Evolutionary conservation across 345 rosid species (phyloP).

Genomic region (Brassica cretica): DNA sequence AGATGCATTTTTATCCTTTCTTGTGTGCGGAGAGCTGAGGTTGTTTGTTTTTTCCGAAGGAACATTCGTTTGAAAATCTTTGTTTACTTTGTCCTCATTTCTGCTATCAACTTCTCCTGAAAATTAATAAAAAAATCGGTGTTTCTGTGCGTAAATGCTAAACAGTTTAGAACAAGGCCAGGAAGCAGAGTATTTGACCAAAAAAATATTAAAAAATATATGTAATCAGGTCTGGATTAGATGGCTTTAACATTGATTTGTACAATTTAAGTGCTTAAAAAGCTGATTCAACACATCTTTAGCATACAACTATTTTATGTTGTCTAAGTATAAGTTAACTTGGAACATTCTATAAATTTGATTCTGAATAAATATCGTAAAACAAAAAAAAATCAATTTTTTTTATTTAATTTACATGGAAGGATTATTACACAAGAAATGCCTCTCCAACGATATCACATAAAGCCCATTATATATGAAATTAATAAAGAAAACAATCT

Average conservation of each 20-base stretch:
- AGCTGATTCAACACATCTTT: neutral
- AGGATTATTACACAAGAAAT: neutral
- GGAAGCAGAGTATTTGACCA: neutral
- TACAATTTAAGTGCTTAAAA: neutral
- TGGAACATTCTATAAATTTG: neutral
- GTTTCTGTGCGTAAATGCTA: neutral
- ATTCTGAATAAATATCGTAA: neutral
- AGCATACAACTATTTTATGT: neutral
- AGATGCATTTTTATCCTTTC: no score
- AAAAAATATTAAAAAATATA: neutral
- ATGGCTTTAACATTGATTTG: neutral
- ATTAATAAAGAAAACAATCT: neutral
- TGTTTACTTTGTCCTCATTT: neutral
- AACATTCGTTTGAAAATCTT: neutral
- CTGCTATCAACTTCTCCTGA: neutral
- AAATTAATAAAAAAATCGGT: neutral
- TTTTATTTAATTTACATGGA: slow-evolving; percentile 27
- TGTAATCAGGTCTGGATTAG: neutral
- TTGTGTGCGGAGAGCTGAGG: neutral
- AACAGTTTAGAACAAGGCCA: neutral
- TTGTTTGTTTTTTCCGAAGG: no score
- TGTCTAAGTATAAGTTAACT: neutral
- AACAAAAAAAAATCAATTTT: neutral
- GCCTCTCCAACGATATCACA: slow-evolving; percentile 9
- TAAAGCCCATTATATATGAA: neutral